phyloP scores from a whole-genome alignment of 495 filamentous ascomycete species.

The Usnea hakonensis region DNA sequence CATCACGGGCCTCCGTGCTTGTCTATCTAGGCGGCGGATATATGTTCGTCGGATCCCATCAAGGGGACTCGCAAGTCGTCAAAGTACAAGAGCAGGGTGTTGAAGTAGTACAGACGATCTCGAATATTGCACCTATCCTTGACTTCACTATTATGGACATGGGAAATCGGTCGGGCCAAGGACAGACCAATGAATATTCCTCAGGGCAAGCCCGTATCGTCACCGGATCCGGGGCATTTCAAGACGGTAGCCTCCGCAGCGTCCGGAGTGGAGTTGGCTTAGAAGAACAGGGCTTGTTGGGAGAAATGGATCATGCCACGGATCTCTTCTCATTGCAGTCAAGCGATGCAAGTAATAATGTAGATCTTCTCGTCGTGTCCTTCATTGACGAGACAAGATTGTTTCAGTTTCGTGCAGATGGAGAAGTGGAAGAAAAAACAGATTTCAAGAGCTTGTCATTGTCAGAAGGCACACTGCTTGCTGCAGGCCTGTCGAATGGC shows the following conservation, averaged over 20 bases:
- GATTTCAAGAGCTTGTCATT: slow-evolving; percentile 62
- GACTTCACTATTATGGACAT: slow-evolving; percentile 96
- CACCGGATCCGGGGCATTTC: slow-evolving; percentile 78
- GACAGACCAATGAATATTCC: slow-evolving; percentile 77
- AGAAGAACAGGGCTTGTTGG: slow-evolving; percentile 76
- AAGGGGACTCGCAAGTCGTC: slow-evolving; percentile 83
- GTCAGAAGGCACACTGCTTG: slow-evolving; percentile 64
- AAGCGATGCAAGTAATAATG: slow-evolving; percentile 33
- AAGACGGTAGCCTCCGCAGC: slow-evolving; percentile 78
- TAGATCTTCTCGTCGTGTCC: slow-evolving; percentile 70
- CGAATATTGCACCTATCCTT: slow-evolving; percentile 82
- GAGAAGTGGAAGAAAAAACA: slow-evolving; percentile 80
- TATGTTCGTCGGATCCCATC: slow-evolving; percentile 84
- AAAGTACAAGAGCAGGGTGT: slow-evolving; percentile 49
- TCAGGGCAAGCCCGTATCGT: slow-evolving; percentile 93
- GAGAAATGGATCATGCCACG: slow-evolving; percentile 67
- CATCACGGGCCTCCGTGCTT: slow-evolving; percentile 63
- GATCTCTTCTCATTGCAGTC: slow-evolving; percentile 61
- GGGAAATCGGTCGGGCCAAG: slow-evolving; percentile 70
- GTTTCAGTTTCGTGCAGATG: slow-evolving; percentile 65
- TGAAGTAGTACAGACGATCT: slow-evolving; percentile 64
- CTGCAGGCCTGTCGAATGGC: slow-evolving; percentile 51
- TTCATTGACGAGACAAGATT: slow-evolving; percentile 78
- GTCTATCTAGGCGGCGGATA: slow-evolving; percentile 69
- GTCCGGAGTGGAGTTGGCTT: slow-evolving; percentile 90